Base-by-base conservation (phyloP, 208 protist species). In the Acanthamoeba divionensis region DNA sequence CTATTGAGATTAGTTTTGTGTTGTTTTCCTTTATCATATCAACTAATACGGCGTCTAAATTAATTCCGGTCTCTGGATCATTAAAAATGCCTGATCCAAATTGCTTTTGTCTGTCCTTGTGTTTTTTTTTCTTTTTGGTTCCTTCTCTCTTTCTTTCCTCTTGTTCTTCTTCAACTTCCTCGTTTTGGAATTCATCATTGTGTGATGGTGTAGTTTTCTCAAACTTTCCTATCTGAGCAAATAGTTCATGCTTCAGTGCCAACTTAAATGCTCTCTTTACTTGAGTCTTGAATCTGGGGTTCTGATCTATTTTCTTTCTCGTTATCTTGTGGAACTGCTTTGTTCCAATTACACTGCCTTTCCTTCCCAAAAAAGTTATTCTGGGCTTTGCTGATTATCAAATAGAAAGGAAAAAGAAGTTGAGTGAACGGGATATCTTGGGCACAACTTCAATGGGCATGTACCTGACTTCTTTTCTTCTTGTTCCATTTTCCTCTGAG, bases 61-160 rank as follows among this genome's bases (percentile, higher is more conserved):
- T 57, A 21, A 87, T 87, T 12, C 55, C 54, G 29, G 63, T 18
- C 12, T 12, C 31, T 21, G 12, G 7, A 36, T 57, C 8, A 41
- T 87, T 87, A 57, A 87, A 87, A 36, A 87, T 63, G 69, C 26
- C 52, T n/a, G n/a, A 60, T 60, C 18, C n/a, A 24, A n/a, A 18
- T 60, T 60, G 52, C 52, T 60, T 60, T 60, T 18, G 18, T 60
- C 52, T 24, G 18, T 60, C n/a, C 52, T n/a, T 60, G 52, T 60
- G 52, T 60, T 60, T 60, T n/a, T n/a, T 24, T 60, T n/a, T 60
- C 52, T n/a, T 60, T 60, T 60, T 18, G n/a, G 52, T n/a, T 24
- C 52, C 52, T 60, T 60, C 18, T 24, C 52, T 60, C 52, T 60
- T 60, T n/a, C n/a, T n/a, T 60, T n/a, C 18, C 52, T 24, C 18